Evolutionary conservation across 768 basidiomycete species (phyloP).

Genomic region (Hericium coralloides): DNA sequence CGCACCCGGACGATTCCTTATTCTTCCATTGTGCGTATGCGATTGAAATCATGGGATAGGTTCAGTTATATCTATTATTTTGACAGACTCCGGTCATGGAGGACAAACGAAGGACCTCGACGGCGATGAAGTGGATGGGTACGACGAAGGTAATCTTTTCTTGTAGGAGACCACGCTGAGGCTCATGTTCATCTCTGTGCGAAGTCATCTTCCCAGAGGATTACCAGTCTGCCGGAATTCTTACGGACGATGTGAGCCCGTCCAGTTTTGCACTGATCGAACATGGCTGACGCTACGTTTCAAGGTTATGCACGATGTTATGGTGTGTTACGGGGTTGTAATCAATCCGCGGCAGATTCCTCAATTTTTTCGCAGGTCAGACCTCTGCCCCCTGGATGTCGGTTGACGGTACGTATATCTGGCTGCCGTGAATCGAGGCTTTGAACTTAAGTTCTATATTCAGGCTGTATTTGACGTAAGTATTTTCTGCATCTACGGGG

Average conservation of each 20-base stretch:
- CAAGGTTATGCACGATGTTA: conserved; percentile 9
- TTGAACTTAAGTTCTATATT: too few species aligned
- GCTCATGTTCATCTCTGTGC: neutral
- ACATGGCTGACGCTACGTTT: neutral
- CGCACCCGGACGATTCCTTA: conserved; percentile 35
- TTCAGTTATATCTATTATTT: neutral
- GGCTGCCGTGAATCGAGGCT: neutral
- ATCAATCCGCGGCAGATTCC: neutral
- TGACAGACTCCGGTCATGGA: conserved; percentile 36
- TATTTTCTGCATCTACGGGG: neutral
- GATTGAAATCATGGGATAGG: neutral
- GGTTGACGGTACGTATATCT: conserved; percentile 27
- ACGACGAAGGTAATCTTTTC: conserved; percentile 21
- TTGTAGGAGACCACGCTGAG: neutral
- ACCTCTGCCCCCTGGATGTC: conserved; percentile 40
- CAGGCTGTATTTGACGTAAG: conserved; percentile 14
- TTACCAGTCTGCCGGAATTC: conserved; percentile 32
- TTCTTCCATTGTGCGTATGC: conserved; percentile 28
- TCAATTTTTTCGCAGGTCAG: conserved; percentile 15
- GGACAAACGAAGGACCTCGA: conserved; percentile 34
- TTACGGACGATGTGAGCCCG: conserved; percentile 38
- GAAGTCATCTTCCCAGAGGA: conserved; percentile 39
- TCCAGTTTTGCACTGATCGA: conserved; percentile 2
- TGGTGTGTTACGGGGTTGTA: neutral
- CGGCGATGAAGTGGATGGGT: conserved; percentile 33